phyloP scores from a whole-genome alignment of 2,329 filamentous ascomycete species.

The Scedosporium boydii region DNA sequence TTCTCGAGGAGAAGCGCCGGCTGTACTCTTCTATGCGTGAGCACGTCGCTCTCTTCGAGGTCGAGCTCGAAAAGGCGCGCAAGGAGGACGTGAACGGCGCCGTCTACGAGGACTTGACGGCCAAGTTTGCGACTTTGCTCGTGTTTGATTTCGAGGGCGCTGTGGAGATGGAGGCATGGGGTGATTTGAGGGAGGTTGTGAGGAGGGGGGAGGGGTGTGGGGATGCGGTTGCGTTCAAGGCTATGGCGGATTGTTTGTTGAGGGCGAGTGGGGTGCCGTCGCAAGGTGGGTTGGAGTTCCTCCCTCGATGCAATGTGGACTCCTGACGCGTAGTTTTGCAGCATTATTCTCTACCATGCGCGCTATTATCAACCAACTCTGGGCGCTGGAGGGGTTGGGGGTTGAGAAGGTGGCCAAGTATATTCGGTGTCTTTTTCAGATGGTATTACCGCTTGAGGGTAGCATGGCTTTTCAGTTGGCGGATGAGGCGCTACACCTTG shows the following conservation, averaged over 20 bases:
- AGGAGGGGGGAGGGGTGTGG: constrained; percentile 34
- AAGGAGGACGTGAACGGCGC: not conserved
- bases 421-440: constrained; percentile 66
- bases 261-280: constrained; percentile 37
- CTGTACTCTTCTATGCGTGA: constrained; percentile 52
- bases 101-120: constrained; percentile 35
- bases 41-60: constrained; percentile 51
- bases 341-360: constrained; percentile 46
- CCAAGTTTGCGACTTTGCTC: constrained; percentile 57
- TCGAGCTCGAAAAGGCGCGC: constrained; percentile 6
- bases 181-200: constrained; percentile 53
- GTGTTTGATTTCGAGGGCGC: constrained; percentile 75
- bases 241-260: constrained; percentile 58
- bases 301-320: too few relatives aligned
- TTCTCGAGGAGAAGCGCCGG: constrained; percentile 41
- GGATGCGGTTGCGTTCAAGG: constrained; percentile 41
- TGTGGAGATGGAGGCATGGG: constrained; percentile 56
- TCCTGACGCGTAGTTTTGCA: constrained; percentile 15
- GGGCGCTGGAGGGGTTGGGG: constrained; percentile 45
- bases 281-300: constrained; percentile 28
- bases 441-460: constrained; percentile 49
- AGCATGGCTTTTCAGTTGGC: constrained; percentile 49
- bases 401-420: constrained; percentile 60
- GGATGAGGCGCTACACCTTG: constrained; percentile 50
- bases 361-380: constrained; percentile 61